These are phyloP conservation scores for Jimgerdemannia lactiflua DNA, from an alignment of 192 early-diverging fungal genomes.

Conservation along the genomic window DNA sequence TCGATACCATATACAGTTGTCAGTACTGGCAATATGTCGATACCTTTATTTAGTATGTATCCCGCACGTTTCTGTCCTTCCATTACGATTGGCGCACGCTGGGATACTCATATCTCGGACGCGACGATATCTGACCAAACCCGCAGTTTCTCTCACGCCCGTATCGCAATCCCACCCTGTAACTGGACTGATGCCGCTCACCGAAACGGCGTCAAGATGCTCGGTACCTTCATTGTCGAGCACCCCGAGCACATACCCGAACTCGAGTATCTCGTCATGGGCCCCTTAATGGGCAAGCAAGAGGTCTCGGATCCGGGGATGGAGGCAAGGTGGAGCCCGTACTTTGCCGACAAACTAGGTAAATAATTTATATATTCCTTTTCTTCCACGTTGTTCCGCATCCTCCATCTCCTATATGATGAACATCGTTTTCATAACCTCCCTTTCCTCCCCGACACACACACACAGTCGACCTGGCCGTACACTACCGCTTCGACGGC, in stretches of 20 bases:
- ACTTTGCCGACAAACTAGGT: slow-evolving; percentile 58
- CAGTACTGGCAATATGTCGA: slow-evolving; percentile 65
- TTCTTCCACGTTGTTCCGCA: background rate
- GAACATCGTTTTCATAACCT: background rate
- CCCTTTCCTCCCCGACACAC: background rate
- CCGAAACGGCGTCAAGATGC: slow-evolving; percentile 50
- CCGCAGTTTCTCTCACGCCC: slow-evolving; percentile 51
- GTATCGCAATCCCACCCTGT: slow-evolving; percentile 56
- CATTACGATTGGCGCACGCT: background rate
- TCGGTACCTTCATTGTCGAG: slow-evolving; percentile 66
- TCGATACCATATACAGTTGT: slow-evolving; percentile 42
- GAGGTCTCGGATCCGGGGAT: slow-evolving; percentile 15
- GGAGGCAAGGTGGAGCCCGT: slow-evolving; percentile 35
- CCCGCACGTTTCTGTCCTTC: background rate
- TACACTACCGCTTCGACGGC: slow-evolving; percentile 66
- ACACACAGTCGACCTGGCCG: slow-evolving; percentile 47
- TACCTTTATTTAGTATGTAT: slow-evolving; percentile 56
- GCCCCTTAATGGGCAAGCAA: slow-evolving; percentile 7
- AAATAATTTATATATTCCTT: slow-evolving; percentile 3
- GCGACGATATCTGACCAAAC: background rate
- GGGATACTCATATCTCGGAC: background rate
- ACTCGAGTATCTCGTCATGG: slow-evolving; percentile 42
- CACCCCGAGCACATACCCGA: slow-evolving; percentile 47
- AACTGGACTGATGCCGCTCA: slow-evolving; percentile 64
- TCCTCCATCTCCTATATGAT: too few species aligned